Percentiles rank a stretch among this genome's conserved stretches.
phyloP scores from a whole-genome alignment of 2,329 filamentous ascomycete species.

The Colletotrichum musae region DNA sequence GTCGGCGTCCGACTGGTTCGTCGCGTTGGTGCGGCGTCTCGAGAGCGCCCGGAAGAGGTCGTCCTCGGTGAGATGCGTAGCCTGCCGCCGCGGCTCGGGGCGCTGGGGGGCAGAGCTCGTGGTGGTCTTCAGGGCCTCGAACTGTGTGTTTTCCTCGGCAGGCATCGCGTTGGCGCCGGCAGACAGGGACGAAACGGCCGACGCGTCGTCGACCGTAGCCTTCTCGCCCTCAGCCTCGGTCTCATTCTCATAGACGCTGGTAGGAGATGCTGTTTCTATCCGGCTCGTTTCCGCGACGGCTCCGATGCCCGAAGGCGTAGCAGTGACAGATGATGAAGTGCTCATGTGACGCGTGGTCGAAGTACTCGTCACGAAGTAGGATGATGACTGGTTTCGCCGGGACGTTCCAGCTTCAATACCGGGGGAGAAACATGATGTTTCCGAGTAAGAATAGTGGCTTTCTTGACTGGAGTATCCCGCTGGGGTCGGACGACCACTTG shows the following conservation, averaged over 20 bases:
- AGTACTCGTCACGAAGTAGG: slow-evolving; percentile 8
- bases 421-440: neutral
- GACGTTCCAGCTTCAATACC: neutral
- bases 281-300: neutral
- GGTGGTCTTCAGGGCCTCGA: slow-evolving; percentile 48
- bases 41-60: slow-evolving; percentile 66
- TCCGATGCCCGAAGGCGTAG: slow-evolving; percentile 8
- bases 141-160: slow-evolving; percentile 38
- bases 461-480: slow-evolving; percentile 8
- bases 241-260: neutral
- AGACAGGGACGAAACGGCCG: slow-evolving; percentile 21
- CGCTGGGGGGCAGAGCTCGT: slow-evolving; percentile 41
- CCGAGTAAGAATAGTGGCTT: neutral
- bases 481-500: slow-evolving; percentile 36
- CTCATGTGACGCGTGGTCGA: slow-evolving; percentile 1
- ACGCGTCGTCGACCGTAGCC: neutral
- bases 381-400: neutral
- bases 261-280: neutral
- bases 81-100: slow-evolving; percentile 44
- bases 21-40: slow-evolving; percentile 59
- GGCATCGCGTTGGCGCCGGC: slow-evolving; percentile 14
- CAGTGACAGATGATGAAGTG: slow-evolving; percentile 26
- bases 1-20: slow-evolving; percentile 54
- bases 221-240: neutral
- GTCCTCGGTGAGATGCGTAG: slow-evolving; percentile 60